A percentile compares a stretch with the other conserved stretches of the same genome.
These are phyloP conservation scores for Hypoxylon sp. DNA, from an alignment of 2,329 filamentous ascomycete species.

Conservation along the genomic window DNA sequence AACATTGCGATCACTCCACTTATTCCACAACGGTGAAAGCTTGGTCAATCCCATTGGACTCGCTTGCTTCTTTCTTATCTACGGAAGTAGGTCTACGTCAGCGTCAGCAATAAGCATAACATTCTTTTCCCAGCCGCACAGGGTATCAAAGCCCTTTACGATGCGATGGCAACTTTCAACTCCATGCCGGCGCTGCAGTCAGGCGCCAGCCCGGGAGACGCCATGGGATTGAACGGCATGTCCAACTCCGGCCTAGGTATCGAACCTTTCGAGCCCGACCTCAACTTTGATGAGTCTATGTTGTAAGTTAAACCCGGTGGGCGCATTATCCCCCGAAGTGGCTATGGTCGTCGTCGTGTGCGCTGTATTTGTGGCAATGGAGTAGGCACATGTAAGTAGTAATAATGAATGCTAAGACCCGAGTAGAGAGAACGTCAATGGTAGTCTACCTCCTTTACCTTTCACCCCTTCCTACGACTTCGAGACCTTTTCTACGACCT, in stretches of 20 bases:
- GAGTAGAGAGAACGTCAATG: slow-evolving; percentile 61
- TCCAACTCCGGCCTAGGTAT: slow-evolving; percentile 60
- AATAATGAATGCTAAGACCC: slow-evolving; percentile 43
- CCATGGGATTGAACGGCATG: slow-evolving; percentile 62
- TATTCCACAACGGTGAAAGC: slow-evolving; percentile 25
- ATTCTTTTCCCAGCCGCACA: slow-evolving; percentile 32
- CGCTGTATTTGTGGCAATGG: slow-evolving; percentile 7
- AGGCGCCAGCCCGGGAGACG: slow-evolving; percentile 61
- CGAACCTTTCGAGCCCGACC: slow-evolving; percentile 67
- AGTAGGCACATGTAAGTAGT: slow-evolving; percentile 33
- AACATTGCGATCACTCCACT: slow-evolving; percentile 32
- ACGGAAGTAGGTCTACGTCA: slow-evolving; percentile 26
- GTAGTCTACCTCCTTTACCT: slow-evolving; percentile 61
- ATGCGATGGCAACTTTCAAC: slow-evolving; percentile 73
- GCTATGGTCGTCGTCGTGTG: slow-evolving; percentile 4
- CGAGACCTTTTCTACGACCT: slow-evolving; percentile 72
- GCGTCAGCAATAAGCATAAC: slow-evolving; percentile 38
- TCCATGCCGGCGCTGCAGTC: slow-evolving; percentile 67
- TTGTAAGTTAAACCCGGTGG: slow-evolving; percentile 61
- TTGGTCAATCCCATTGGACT: slow-evolving; percentile 20
- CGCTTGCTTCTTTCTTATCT: slow-evolving; percentile 6
- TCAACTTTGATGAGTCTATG: slow-evolving; percentile 70
- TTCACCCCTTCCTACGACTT: slow-evolving; percentile 74
- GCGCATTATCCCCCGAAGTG: slow-evolving; percentile 22
- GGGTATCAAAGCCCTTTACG: slow-evolving; percentile 52